Conservation (phyloP, 1,284 basidiomycete species). For the Apiotrichum sp. region DNA sequence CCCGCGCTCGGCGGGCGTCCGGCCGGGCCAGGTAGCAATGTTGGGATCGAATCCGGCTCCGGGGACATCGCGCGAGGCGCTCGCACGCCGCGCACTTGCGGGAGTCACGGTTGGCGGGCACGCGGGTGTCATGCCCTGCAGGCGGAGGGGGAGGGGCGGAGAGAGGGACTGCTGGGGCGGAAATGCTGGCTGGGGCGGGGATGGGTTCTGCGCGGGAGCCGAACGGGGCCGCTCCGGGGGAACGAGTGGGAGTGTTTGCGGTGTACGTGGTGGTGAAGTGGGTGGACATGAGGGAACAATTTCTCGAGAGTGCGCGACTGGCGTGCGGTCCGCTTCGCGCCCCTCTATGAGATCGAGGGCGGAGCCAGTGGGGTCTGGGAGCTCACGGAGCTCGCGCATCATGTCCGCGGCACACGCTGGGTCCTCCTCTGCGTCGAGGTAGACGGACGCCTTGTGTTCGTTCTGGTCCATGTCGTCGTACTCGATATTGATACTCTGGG, state of each 20-base stretch:
- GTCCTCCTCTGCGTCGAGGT: slow-evolving; percentile 31
- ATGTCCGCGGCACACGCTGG: slow-evolving; percentile 23
- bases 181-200: neutral
- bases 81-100: neutral
- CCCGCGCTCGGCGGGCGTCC: neutral
- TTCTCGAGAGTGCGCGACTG: neutral
- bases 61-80: neutral
- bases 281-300: neutral
- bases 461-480: neutral
- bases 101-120: neutral
- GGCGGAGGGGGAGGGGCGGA: slow-evolving; percentile 1
- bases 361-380: slow-evolving; percentile 21
- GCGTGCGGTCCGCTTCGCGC: neutral
- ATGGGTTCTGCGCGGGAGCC: neutral
- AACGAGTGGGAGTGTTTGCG: neutral
- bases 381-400: slow-evolving; percentile 29
- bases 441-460: slow-evolving; percentile 23
- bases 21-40: neutral
- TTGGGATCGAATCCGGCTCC: neutral
- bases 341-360: slow-evolving; percentile 6
- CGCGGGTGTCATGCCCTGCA: neutral
- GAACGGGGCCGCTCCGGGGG: neutral
- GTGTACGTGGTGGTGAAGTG: neutral
- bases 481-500: slow-evolving; percentile 1
- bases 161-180: neutral